These are phyloP conservation scores for Jaapia argillacea DNA, from an alignment of 768 basidiomycete species.

Conservation along the genomic window DNA sequence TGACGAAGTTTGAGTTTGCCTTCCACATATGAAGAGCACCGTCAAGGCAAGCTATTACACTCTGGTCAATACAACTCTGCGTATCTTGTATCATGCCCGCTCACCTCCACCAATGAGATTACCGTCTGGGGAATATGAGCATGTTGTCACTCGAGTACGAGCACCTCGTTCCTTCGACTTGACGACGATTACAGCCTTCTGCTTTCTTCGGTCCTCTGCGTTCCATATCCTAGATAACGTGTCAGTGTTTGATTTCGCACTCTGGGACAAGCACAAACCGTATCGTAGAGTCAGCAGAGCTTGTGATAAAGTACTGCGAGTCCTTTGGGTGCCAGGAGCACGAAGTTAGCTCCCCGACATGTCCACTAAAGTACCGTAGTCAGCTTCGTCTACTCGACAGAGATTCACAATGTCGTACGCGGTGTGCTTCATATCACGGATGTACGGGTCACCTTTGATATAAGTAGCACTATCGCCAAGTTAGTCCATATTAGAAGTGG, in stretches of 20 bases:
- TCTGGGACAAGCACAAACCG: slow-evolving; percentile 36
- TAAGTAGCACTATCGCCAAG: slow-evolving; percentile 57
- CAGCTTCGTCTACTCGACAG: slow-evolving; percentile 1
- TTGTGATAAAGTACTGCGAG: slow-evolving; percentile 75
- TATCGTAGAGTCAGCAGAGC: slow-evolving; percentile 93
- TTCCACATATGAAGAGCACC: slow-evolving; percentile 94
- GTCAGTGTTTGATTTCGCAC: neutral
- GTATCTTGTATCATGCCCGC: slow-evolving; percentile 2
- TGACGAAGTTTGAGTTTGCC: slow-evolving; percentile 83
- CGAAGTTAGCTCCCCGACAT: slow-evolving; percentile 85
- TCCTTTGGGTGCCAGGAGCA: slow-evolving; percentile 93
- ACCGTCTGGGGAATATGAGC: slow-evolving; percentile 87
- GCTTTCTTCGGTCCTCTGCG: slow-evolving; percentile 83
- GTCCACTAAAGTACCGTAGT: slow-evolving; percentile 49
- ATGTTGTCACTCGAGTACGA: slow-evolving; percentile 82
- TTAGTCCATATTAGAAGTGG: slow-evolving; percentile 30
- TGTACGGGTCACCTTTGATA: slow-evolving; percentile 95
- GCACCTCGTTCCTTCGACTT: slow-evolving; percentile 94
- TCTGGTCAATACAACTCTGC: slow-evolving; percentile 3
- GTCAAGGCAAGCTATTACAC: slow-evolving; percentile 69
- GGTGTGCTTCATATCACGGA: slow-evolving; percentile 99
- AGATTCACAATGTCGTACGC: slow-evolving; percentile 45
- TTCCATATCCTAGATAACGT: slow-evolving; percentile 78
- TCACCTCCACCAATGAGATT: slow-evolving; percentile 80
- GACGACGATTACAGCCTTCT: slow-evolving; percentile 92